Base-by-base conservation (phyloP, 2,329 filamentous ascomycete genomes). In the Curvularia eragrostidis region DNA sequence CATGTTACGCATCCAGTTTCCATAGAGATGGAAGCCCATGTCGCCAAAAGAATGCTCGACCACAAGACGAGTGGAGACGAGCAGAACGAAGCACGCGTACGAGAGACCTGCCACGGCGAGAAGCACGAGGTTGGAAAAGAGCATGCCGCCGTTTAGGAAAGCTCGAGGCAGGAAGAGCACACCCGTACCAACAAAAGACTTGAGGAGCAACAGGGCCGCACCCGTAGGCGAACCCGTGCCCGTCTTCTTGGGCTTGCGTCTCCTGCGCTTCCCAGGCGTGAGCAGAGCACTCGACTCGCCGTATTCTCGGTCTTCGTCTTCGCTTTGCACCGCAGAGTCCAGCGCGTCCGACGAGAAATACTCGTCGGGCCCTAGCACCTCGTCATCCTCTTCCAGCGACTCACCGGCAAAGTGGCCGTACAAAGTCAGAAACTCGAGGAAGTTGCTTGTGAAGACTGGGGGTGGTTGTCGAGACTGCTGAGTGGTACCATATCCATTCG, bases 391-490 rank as follows among this genome's bases (percentile, higher is more conserved):
- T 75, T 97, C 93, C 12, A 99, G 84, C 73, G 97, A 91, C 77
- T 99, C 95, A 78, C 95, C 95, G 1, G 95, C 95, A 75, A 99
- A 99, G 79, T 99, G 95, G 3, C 95, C 95, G 69, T 97, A 99
- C 28, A 99, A 85, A 7, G 91, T 93, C 49, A 99, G 77, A 70
- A 99, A 99, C 75, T 99, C 96, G 58, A 99, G 85, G 74, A 99
- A 99, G 77, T 91, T 99, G 65, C 85, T 93, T 0, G 95, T 97
- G 57, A 97, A 88, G 26, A 71, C 66, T 12, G 65, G 67, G 19
- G 68, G 69, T 30, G 71, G 72, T 30, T 62, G 64, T 1, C 67
- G 62, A 19, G 64, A 52, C 42, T 66, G 65, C 4, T 63, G 63
- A 13, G 68, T 53, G 66, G 73, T 78, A 68, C 73, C 74, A 38